phyloP scores from a whole-genome alignment of 1,284 basidiomycete genomes.

The Pseudomicrostroma phylloplanum region DNA sequence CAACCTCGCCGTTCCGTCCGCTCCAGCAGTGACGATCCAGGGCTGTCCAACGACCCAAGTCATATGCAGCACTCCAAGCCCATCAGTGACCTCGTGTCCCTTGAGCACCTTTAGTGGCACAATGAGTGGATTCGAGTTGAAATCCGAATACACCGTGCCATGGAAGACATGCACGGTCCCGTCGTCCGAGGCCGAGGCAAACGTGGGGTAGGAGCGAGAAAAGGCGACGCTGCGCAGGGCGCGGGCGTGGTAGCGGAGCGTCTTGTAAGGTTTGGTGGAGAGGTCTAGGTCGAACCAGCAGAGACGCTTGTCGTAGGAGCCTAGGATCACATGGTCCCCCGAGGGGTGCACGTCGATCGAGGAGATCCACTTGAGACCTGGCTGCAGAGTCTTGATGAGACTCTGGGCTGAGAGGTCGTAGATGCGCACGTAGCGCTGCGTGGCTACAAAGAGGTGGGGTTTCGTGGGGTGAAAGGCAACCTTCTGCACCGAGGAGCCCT shows the following conservation, averaged over 20 bases:
- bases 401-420: constrained; percentile 93
- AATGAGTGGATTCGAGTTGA: constrained; percentile 91
- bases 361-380: constrained; percentile 94
- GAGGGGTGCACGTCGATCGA: constrained; percentile 94
- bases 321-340: constrained; percentile 84
- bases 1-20: constrained; percentile 79
- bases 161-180: constrained; percentile 97
- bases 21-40: constrained; percentile 87
- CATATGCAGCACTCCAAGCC: constrained; percentile 82
- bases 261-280: constrained; percentile 90
- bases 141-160: constrained; percentile 76
- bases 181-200: constrained; percentile 92
- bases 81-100: constrained; percentile 76
- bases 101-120: constrained; percentile 93
- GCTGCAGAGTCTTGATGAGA: constrained; percentile 81
- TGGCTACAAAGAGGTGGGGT: constrained; percentile 97
- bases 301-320: constrained; percentile 92
- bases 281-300: constrained; percentile 99
- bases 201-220: constrained; percentile 75
- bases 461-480: constrained; percentile 90
- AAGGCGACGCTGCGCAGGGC: constrained; percentile 87
- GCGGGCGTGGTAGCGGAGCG: constrained; percentile 87
- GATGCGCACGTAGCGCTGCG: constrained; percentile 88
- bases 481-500: constrained; percentile 73
- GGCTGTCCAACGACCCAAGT: constrained; percentile 84